Conservation (phyloP, 139 green algal species). For the Limnomonas spitsbergensis region DNA sequence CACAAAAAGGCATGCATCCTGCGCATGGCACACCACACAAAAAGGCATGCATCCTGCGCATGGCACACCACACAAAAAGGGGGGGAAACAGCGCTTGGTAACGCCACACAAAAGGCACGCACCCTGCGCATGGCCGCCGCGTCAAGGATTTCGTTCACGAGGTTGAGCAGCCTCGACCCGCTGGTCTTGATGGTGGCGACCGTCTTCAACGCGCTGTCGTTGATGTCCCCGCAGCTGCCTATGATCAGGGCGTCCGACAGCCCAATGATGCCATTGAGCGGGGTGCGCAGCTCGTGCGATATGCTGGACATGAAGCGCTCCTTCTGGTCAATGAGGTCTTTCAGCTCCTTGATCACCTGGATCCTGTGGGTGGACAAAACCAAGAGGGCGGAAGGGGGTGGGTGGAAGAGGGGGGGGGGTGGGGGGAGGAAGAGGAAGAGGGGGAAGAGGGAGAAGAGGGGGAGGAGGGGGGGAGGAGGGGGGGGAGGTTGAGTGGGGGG, state of each 20-base stretch:
- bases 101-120: too few relatives aligned
- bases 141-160: constrained; percentile 58
- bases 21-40: too few relatives aligned
- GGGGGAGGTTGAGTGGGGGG: too few relatives aligned
- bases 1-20: too few relatives aligned
- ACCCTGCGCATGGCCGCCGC: constrained; percentile 42
- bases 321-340: constrained; percentile 61
- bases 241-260: constrained; percentile 47
- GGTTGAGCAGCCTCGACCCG: constrained; percentile 44
- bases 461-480: too few relatives aligned
- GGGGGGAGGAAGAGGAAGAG: neutral
- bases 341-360: constrained; percentile 50
- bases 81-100: too few relatives aligned
- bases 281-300: constrained; percentile 58
- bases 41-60: too few relatives aligned
- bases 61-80: too few relatives aligned
- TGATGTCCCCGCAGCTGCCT: constrained; percentile 35
- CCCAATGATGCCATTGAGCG: constrained; percentile 64
- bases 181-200: constrained; percentile 50
- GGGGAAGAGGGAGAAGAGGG: too few relatives aligned
- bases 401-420: too few relatives aligned
- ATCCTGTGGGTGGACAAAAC: constrained; percentile 1
- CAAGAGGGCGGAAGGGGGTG: too few relatives aligned
- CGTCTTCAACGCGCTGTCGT: constrained; percentile 24
- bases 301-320: constrained; percentile 57